Conservation (phyloP, 1,284 basidiomycete species). For the Ustilago nuda region DNA sequence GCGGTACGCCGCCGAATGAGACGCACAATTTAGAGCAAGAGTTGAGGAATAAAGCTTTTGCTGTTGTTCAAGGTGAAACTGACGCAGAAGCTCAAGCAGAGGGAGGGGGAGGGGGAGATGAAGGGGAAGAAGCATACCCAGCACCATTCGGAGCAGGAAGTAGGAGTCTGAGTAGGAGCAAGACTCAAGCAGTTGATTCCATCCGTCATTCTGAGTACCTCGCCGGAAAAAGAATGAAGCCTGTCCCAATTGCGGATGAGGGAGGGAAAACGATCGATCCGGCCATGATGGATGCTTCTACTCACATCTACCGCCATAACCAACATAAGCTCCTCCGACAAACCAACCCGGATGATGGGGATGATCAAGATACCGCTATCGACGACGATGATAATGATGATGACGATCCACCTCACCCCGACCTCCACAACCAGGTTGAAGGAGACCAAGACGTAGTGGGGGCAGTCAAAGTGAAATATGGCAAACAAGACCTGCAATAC, state of each 20-base stretch:
- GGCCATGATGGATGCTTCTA: slow-evolving; percentile 41
- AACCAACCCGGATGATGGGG: slow-evolving; percentile 19
- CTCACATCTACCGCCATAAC: slow-evolving; percentile 23
- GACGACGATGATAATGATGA: slow-evolving; percentile 14
- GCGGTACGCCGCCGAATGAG: slow-evolving; percentile 19
- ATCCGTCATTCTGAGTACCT: slow-evolving; percentile 41
- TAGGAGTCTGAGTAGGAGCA: slow-evolving; percentile 10
- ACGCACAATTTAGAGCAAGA: slow-evolving; percentile 39
- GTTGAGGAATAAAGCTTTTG: slow-evolving; percentile 22
- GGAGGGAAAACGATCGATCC: slow-evolving; percentile 25
- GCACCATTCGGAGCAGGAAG: slow-evolving; percentile 46
- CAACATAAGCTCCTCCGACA: slow-evolving; percentile 16
- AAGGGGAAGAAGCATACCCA: slow-evolving; percentile 53
- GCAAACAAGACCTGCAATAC: slow-evolving; percentile 49
- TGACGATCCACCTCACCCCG: slow-evolving; percentile 8
- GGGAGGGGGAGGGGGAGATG: slow-evolving; percentile 13
- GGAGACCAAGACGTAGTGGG: slow-evolving; percentile 26
- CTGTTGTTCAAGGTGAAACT: slow-evolving; percentile 29
- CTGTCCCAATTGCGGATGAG: slow-evolving; percentile 30
- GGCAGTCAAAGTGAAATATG: slow-evolving; percentile 35
- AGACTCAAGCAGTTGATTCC: slow-evolving; percentile 32
- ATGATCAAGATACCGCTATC: slow-evolving; percentile 20
- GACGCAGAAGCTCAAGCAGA: slow-evolving; percentile 12
- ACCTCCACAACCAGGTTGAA: slow-evolving; percentile 1
- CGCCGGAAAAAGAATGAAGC: slow-evolving; percentile 31